Evolutionary conservation across 2,329 filamentous ascomycete genomes (phyloP), one percentile per base, ranked within the genome.

Genomic region (Pezicula rhizophila): DNA sequence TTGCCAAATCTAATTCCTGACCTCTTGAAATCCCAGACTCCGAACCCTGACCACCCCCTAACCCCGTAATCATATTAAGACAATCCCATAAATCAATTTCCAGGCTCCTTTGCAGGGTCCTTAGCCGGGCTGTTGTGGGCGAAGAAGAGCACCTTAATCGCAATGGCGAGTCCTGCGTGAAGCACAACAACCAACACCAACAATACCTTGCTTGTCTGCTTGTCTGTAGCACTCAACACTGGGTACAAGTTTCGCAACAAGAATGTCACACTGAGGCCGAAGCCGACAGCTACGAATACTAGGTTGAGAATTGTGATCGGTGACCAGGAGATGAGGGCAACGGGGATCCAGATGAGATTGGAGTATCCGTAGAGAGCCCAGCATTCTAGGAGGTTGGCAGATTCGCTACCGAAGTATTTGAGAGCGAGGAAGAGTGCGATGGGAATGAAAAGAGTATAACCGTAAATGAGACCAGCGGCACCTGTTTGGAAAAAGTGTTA

Each of bases 81-180:
- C 58, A 47, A 52, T 51, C 33, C 53, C 44, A 26, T 53, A 46
- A 31, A 20, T 53, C 26, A 49, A 34, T 14, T 52, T 35, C 18
- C 48, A 23, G n/a, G 46, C 39, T 33, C 42, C 47, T 20, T 50
- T 47, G n/a, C 26, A 40, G 28, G 45, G 46, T 60, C 58, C 39
- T 53, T 52, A 8, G 49, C 75, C 45, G 81, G 80, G 68, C 85
- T 89, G 43, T 78, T 82, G 58, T 88, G 83, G 58, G 90, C 91
- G 70, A 99, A 99, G 78, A 97, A 97, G 25, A 97, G 72, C 51
- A 96, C 85, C 77, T 97, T 97, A 70, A 99, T 97, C 4, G 92
- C 88, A 60, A 97, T 80, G 1, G 92, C 82, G 57, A 99, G 75
- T n/a, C 86, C 93, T 25, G 90, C 84, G 70, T 99, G 93, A 54